Evolutionary conservation across 192 early-diverging fungal species (phyloP).

Genomic region (Backusella australiensis): DNA sequence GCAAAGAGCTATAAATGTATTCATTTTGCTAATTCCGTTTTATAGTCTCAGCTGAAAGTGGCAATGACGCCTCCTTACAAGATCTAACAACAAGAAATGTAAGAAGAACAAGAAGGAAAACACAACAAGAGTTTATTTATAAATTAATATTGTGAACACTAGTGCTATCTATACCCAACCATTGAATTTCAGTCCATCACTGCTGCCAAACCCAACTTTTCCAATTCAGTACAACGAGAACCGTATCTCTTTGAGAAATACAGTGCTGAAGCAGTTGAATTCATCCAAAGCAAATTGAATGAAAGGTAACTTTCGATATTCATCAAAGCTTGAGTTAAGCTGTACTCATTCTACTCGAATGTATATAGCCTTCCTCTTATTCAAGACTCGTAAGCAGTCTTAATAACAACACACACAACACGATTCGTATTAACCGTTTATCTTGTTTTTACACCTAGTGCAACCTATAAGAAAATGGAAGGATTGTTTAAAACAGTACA

Average conservation of each 20-base stretch:
- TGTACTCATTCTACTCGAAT: background rate
- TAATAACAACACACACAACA: background rate
- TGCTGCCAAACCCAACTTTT: background rate
- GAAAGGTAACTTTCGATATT: background rate
- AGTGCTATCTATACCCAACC: conserved; percentile 13
- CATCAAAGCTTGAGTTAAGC: background rate
- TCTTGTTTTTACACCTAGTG: background rate
- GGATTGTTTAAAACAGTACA: background rate
- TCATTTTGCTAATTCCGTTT: background rate
- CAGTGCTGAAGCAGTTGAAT: background rate
- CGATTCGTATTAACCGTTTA: background rate
- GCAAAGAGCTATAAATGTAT: background rate
- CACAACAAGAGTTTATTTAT: background rate
- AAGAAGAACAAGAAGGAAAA: background rate
- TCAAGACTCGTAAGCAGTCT: conserved; percentile 6
- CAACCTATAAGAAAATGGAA: conserved; percentile 6
- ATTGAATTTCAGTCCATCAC: background rate
- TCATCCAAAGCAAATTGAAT: background rate
- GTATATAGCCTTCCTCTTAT: conserved; percentile 10
- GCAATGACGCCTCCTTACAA: background rate
- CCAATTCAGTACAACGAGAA: background rate
- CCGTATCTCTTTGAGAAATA: background rate
- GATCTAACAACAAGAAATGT: background rate
- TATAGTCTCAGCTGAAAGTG: background rate
- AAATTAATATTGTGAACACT: background rate